These are phyloP conservation scores for Diversispora epigaea DNA, from an alignment of 192 early-diverging fungal genomes.

Conservation along the genomic window DNA sequence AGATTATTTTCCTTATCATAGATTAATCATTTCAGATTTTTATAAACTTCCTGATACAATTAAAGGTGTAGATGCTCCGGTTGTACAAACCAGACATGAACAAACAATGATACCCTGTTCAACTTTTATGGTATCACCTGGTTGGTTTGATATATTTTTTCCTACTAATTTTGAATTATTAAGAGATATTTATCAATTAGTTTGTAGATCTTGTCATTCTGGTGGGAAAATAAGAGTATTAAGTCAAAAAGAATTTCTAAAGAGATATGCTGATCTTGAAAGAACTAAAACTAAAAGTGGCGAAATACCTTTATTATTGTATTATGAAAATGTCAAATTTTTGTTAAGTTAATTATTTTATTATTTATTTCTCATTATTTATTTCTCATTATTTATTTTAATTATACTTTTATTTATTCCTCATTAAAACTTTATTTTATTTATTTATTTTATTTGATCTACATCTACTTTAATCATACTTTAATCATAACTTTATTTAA, in stretches of 20 bases:
- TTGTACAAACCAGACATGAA: conserved; percentile 91
- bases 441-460: no score
- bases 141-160: conserved; percentile 99
- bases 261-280: conserved; percentile 72
- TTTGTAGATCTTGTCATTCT: conserved; percentile 52
- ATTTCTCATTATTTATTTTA: no score
- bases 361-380: background rate
- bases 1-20: conserved; percentile 81
- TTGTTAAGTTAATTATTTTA: conserved; percentile 49
- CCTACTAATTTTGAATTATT: conserved; percentile 94
- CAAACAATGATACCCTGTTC: conserved; percentile 92
- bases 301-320: conserved; percentile 93
- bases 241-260: conserved; percentile 79
- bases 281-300: conserved; percentile 76
- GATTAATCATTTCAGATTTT: conserved; percentile 90
- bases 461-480: no score
- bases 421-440: no score
- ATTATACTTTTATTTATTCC: no score
- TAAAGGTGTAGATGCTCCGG: conserved; percentile 79
- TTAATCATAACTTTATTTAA: no score
- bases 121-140: conserved; percentile 96
- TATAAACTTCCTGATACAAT: conserved; percentile 80
- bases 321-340: conserved; percentile 89
- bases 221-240: conserved; percentile 55
- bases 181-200: conserved; percentile 69